Evolutionary conservation across 208 protist genomes (phyloP).

Genomic region (Leptomonas pyrrhocoris): DNA sequence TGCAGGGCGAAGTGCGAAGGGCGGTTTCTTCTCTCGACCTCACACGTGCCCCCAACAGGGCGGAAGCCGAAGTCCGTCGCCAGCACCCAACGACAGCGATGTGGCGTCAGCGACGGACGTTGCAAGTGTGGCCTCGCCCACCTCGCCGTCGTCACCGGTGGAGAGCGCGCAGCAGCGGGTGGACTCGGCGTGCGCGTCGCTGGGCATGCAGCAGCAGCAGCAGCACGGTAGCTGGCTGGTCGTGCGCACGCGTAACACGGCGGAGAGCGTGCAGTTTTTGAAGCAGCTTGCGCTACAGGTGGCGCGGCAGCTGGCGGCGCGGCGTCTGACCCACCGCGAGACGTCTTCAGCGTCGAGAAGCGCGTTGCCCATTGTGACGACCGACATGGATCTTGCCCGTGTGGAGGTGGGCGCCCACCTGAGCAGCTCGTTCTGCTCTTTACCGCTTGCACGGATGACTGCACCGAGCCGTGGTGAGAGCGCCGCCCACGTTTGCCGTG

Average conservation of each 20-base stretch:
- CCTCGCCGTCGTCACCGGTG: background rate
- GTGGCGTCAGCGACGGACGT: background rate
- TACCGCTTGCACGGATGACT: background rate
- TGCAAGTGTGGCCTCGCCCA: background rate
- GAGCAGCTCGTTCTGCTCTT: background rate
- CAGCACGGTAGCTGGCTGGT: conserved; percentile 34
- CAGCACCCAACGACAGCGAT: background rate
- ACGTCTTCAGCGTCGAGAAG: too few species aligned
- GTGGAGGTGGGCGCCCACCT: background rate
- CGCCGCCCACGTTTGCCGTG: background rate
- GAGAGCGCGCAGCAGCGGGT: conserved; percentile 35
- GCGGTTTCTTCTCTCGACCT: background rate
- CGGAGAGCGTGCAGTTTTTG: conserved; percentile 48
- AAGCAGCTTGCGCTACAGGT: conserved; percentile 32
- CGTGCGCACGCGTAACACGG: conserved; percentile 53
- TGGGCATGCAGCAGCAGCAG: conserved; percentile 32
- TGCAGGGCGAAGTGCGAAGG: background rate
- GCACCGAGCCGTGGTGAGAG: too few species aligned
- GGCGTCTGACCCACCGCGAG: conserved; percentile 5
- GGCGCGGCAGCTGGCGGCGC: conserved; percentile 21
- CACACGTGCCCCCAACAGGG: background rate
- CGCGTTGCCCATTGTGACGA: too few species aligned
- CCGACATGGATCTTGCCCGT: background rate
- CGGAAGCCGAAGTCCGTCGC: conserved; percentile 14
- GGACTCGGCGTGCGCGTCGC: conserved; percentile 51